Evolutionary conservation across 768 basidiomycete genomes (phyloP), one percentile per base, ranked within the genome.

Genomic region (Cubamyces lactineus): DNA sequence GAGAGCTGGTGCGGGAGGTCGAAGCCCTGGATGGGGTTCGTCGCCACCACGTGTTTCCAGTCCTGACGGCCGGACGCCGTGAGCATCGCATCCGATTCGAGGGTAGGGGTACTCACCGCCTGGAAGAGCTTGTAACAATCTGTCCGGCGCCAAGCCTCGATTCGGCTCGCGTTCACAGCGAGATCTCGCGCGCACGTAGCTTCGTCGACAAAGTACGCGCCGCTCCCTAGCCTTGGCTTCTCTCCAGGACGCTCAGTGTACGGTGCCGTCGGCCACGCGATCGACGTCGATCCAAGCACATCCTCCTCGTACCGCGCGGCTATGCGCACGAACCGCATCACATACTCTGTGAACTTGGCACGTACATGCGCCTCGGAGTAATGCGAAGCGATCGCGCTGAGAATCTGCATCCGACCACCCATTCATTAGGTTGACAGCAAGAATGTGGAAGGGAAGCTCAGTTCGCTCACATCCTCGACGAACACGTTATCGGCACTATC

Each of bases 121-220:
- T 86, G 81, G 67, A 79, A 89, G 63, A 91, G 83, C 57, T 84
- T 81, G 73, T 98, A 97, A 56, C 84, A 87, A 64, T 84, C 86
- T 5, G 92, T 96, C 70, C 84, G 83, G 64, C 91, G 79, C 96
- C 96, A 99, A 8, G 89, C 96, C 70, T 98, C 97, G 41, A 98
- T 94, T 39, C 96, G 84, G 67, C 86, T 85, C 1, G 88, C 86
- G 66, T 95, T 94, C 34, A 81, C 79, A 43, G 81, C 79, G 56
- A 97, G 78, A 71, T 99, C 96, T 64, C 83, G 84, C 61, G 80
- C 68, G 47, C 85, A 85, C 13, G 79, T 74, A 0, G 72, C 72
- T 21, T 96, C 94, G 59, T 96, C 94, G 15, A 77, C 73, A 70
- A 95, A 94, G 6, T 87, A 83, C 16, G 90, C 80, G 2, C 96